A percentile compares a stretch with the other conserved stretches of the same genome.
phyloP scores from a whole-genome alignment of 345 rosid genomes.

The Populus simonii region DNA sequence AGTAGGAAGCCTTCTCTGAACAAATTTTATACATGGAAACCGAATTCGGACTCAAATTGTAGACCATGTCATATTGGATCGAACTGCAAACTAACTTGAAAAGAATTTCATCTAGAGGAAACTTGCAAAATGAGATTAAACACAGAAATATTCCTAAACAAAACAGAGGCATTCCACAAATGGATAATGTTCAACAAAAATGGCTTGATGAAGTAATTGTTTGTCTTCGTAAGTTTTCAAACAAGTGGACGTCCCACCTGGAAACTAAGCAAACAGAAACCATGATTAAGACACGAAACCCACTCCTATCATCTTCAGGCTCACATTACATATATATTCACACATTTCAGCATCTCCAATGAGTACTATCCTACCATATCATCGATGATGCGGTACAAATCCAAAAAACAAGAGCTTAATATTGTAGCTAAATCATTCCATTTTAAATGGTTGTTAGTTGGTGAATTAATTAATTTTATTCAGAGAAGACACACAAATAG shows the following conservation, averaged over 20 bases:
- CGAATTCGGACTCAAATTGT: background rate
- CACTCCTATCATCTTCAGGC: too few species aligned
- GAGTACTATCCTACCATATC: background rate
- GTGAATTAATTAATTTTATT: background rate
- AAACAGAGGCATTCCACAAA: background rate
- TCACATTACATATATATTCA: too few species aligned
- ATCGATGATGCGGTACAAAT: background rate
- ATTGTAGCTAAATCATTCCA: background rate
- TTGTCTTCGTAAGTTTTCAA: background rate
- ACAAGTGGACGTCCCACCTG: background rate
- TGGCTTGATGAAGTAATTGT: background rate
- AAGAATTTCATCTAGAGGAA: background rate
- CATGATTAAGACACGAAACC: too few species aligned
- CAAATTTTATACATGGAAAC: background rate
- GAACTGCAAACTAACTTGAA: background rate
- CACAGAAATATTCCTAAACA: background rate
- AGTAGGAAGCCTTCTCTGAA: background rate
- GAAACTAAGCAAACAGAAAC: background rate
- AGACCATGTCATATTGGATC: background rate
- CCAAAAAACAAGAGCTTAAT: too few species aligned
- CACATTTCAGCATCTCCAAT: background rate
- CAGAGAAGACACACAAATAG: background rate
- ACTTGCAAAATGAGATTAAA: background rate
- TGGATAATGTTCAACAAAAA: background rate
- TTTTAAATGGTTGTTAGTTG: background rate